Evolutionary conservation across 208 protist species (phyloP), one percentile per base, ranked within the genome.

Genomic region (Lotmaria passim): DNA sequence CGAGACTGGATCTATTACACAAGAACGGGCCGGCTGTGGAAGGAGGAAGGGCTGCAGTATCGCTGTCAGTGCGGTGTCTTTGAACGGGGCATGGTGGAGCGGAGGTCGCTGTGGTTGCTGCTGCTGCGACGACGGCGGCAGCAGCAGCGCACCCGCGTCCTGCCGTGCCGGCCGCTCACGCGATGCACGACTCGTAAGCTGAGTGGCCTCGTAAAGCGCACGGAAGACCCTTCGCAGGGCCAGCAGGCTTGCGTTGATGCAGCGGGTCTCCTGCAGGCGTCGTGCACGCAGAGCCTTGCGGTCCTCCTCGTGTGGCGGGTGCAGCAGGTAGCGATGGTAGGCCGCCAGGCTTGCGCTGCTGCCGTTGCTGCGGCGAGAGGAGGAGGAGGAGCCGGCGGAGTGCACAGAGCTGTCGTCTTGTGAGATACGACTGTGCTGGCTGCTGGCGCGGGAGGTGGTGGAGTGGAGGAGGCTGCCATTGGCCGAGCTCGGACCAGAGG

Each of bases 231-330:
- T 89, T 7, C 86, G 86, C 43, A 95, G 77, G 11, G 87, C 87
- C 28, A 95, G 78, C 55, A 95, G 73, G n/a, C 86, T 93, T 31
- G 79, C 82, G 78, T 95, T 95, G 64, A 95, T 95, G 74, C 75
- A 73, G 12, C 78, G 79, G 55, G 82, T 83, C 60, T 93, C 87
- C 15, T 65, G 52, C 38, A n/a, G 52, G 14, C 87, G 81, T 52
- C 69, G 63, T 41, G 41, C 65, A 11, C 51, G 70, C n/a, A 51
- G 67, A 26, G 60, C 81, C 50, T 11, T 62, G n/a, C 11, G 47
- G 53, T 73, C 72, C 41, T 60, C 75, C 28, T 51, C 60, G 7
- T 24, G 60, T 10, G 51, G 56, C 21, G 63, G 59, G 53, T 50
- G 69, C 21, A 81, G 55, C 24, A 75, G 57, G 21, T 61, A 66